Conservation (phyloP, 2,329 filamentous ascomycete species). For the Colletotrichum australisinense region DNA sequence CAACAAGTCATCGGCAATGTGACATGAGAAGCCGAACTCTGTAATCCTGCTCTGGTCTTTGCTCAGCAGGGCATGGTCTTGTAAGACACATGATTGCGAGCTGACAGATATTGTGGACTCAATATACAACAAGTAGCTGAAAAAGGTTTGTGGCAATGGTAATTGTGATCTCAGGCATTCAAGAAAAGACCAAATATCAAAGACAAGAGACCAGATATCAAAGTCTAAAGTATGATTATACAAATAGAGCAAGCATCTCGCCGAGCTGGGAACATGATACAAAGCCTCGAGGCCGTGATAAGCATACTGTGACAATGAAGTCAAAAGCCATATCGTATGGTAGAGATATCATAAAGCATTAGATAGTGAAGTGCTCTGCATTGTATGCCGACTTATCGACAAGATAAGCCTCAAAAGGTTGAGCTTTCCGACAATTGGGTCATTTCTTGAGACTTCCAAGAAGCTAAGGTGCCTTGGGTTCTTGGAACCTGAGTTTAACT, state of each 20-base stretch:
- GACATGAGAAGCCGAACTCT: not conserved
- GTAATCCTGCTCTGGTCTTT: no score
- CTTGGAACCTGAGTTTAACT: not conserved
- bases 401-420: no score
- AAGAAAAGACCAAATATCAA: not conserved
- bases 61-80: no score
- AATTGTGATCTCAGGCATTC: not conserved
- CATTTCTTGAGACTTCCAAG: not conserved
- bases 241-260: not conserved
- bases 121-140: no score
- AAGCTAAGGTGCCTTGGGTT: not conserved
- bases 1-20: not conserved
- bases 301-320: not conserved
- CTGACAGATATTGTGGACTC: no score
- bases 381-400: not conserved
- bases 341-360: not conserved
- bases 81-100: no score
- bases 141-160: fast-evolving
- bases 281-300: not conserved
- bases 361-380: not conserved
- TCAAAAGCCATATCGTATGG: not conserved
- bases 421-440: not conserved
- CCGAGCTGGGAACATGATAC: not conserved
- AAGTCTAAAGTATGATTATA: not conserved
- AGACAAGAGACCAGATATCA: not conserved